Base-by-base conservation (phyloP, 2,329 filamentous ascomycete genomes). In the Colletotrichum noveboracense region DNA sequence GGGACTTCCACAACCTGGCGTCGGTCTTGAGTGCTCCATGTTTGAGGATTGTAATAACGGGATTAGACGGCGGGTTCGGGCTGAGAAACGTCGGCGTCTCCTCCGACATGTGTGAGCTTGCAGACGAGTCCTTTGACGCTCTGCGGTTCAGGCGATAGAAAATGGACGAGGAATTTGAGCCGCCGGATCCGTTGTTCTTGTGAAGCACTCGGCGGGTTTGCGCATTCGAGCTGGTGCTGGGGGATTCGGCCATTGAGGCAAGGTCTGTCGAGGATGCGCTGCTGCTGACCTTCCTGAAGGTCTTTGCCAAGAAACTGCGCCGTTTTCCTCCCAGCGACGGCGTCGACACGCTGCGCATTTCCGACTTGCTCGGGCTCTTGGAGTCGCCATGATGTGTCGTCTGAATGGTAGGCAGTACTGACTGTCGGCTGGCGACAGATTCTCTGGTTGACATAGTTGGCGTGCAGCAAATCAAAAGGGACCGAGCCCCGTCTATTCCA, bases 1-100 rank as follows among this genome's bases (percentile, higher is more conserved):
- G 88, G 3, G 86, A 82, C 74, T 89, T 90, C 76, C 89, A 82
- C 4, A 89, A 81, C 24, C 88, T 87, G 6, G 87, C 81, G 72
- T 91, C 88, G 1, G 86, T 82, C 79, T 90, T 90, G 43, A 91
- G 83, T 18, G 86, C 81, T 3, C 88, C 88, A 66, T 85, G 86
- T 62, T 86, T 86, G 55, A 88, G 77, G 21, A 89, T 78, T 48
- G 85, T 84, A 83, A 87, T 86, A 6, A 52, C 43, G 14, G 81
- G 78, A 3, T 81, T 78, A 60, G 85, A 84, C 5, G 83, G 79
- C 26, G 34, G 67, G 14, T 86, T 60, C 38, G 74, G 74, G 71
- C 74, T 75, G 30, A 76, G 71, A 61, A 71, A 43, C 24, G 64
- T 75, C 13, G 74, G 66, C 18, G 65, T 61, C 18, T 76, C 76